Conservation (phyloP, 129 eudicot species). For the Apium graveolens region DNA sequence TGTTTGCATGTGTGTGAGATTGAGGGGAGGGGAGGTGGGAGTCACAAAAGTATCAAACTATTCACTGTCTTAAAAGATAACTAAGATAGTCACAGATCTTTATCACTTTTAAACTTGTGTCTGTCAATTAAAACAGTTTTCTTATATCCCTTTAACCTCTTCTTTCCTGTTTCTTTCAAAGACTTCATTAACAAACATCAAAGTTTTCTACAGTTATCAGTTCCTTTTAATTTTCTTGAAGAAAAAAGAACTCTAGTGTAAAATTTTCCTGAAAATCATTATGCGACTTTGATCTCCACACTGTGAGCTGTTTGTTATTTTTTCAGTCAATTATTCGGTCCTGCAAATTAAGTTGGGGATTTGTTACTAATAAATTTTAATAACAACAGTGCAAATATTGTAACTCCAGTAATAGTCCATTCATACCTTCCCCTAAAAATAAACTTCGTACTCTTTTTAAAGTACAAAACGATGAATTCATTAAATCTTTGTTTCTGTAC, state of each 20-base stretch:
- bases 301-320: neutral
- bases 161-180: neutral
- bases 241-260: too few species aligned
- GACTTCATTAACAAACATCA: neutral
- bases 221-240: too few species aligned
- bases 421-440: neutral
- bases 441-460: neutral
- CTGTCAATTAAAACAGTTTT: neutral
- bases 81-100: neutral
- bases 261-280: neutral
- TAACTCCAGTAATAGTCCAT: neutral
- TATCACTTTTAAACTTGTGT: neutral
- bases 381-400: neutral
- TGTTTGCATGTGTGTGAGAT: neutral
- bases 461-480: neutral
- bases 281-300: neutral
- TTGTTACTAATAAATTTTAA: neutral
- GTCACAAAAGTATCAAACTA: constrained; percentile 1
- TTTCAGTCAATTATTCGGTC: neutral
- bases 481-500: neutral
- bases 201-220: too few species aligned
- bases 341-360: neutral
- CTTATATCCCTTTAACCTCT: neutral
- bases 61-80: neutral
- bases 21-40: neutral